A percentile compares a stretch with the other conserved stretches of the same genome.
Conservation (phyloP, 169 alveolate genomes). For the Theileria parva region DNA sequence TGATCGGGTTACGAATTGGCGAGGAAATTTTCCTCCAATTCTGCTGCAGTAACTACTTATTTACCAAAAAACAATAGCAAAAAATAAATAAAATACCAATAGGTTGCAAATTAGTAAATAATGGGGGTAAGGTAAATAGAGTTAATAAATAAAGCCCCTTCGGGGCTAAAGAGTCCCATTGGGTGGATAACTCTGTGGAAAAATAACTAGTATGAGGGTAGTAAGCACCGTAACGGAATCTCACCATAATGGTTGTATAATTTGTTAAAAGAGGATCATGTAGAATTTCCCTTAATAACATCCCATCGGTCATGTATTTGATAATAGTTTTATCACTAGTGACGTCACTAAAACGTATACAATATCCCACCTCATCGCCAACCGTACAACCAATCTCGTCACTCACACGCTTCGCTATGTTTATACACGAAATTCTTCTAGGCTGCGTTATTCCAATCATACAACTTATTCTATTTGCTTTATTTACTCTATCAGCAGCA, state of each 20-base stretch:
- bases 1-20: background rate
- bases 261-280: conserved; percentile 87
- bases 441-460: conserved; percentile 98
- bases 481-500: conserved; percentile 67
- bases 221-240: background rate
- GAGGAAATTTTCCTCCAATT: background rate
- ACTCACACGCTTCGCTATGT: conserved; percentile 96
- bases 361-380: conserved; percentile 96
- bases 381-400: conserved; percentile 97
- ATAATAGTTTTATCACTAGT: conserved; percentile 95
- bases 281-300: conserved; percentile 96
- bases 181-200: too few species aligned
- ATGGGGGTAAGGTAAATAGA: background rate
- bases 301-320: conserved; percentile 99
- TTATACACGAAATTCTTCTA: conserved; percentile 98
- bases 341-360: conserved; percentile 96
- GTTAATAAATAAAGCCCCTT: background rate
- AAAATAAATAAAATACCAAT: background rate
- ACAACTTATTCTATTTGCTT: too few species aligned
- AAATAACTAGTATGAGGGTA: background rate
- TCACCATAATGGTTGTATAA: conserved; percentile 91
- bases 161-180: too few species aligned
- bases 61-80: background rate
- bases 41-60: background rate
- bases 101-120: background rate